Percentiles rank a stretch among this genome's conserved stretches.
phyloP scores from a whole-genome alignment of 176 grass and related monocot species.

The Musa troglodytarum region DNA sequence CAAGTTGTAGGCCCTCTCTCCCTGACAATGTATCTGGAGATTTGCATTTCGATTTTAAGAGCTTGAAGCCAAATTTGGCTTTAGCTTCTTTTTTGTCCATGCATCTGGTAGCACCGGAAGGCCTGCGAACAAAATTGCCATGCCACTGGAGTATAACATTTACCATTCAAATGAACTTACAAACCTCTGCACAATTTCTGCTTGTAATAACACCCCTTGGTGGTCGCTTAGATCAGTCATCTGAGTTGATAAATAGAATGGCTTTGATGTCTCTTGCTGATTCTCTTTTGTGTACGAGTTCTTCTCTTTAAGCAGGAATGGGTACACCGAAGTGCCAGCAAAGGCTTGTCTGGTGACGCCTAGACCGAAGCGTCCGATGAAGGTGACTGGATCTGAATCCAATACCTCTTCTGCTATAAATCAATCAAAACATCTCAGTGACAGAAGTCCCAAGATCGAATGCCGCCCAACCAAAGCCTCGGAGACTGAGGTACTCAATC shows the following conservation, averaged over 20 bases:
- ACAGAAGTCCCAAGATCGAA: neutral
- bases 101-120: neutral
- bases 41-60: neutral
- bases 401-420: neutral
- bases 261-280: too few relatives aligned
- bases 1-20: neutral
- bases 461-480: neutral
- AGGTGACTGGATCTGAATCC: neutral
- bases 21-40: neutral
- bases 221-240: too few relatives aligned
- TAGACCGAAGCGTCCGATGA: neutral
- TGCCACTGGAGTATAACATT: too few relatives aligned
- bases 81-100: neutral
- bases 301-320: neutral
- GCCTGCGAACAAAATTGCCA: too few relatives aligned
- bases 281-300: neutral
- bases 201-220: too few relatives aligned
- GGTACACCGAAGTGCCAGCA: neutral
- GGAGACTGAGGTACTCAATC: neutral
- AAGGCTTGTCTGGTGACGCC: neutral
- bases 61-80: neutral
- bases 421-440: neutral
- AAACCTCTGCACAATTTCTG: too few relatives aligned
- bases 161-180: too few relatives aligned
- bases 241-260: too few relatives aligned